Percentiles rank a stretch among this genome's conserved stretches.
These are phyloP conservation scores for Flaveria bidentis DNA, from an alignment of 129 eudicot species.

Conservation along the genomic window DNA sequence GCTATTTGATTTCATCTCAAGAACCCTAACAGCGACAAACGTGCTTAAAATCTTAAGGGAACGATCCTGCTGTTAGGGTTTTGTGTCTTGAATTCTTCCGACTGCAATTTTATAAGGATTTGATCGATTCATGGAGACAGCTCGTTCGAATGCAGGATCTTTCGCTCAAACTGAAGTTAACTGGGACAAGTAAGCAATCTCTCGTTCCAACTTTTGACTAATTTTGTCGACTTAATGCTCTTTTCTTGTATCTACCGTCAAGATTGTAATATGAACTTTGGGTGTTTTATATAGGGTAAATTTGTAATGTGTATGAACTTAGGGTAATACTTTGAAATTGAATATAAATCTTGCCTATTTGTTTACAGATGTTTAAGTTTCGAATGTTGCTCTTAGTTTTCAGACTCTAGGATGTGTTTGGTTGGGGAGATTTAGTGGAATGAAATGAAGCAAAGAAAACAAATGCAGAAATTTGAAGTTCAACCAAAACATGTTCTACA, in stretches of 20 bases:
- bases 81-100: not conserved
- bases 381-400: not conserved
- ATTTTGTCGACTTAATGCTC: too few relatives aligned
- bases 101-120: not conserved
- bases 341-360: not conserved
- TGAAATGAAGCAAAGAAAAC: not conserved
- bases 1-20: not conserved
- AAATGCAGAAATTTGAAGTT: too few relatives aligned
- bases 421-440: not conserved
- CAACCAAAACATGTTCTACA: too few relatives aligned
- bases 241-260: too few relatives aligned
- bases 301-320: not conserved
- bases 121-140: constrained; percentile 51
- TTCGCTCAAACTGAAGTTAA: constrained; percentile 79
- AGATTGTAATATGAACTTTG: too few relatives aligned
- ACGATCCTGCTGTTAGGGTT: constrained; percentile 11
- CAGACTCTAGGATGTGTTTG: not conserved
- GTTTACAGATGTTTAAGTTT: not conserved
- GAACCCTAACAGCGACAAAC: constrained; percentile 20
- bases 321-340: constrained; percentile 11
- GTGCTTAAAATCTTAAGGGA: constrained; percentile 5
- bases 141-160: constrained; percentile 48
- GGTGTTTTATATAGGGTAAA: too few relatives aligned
- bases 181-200: constrained; percentile 85
- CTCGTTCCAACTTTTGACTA: not conserved